Evolutionary conservation across 768 basidiomycete genomes (phyloP).

Genomic region (Rhodotorula babjevae): DNA sequence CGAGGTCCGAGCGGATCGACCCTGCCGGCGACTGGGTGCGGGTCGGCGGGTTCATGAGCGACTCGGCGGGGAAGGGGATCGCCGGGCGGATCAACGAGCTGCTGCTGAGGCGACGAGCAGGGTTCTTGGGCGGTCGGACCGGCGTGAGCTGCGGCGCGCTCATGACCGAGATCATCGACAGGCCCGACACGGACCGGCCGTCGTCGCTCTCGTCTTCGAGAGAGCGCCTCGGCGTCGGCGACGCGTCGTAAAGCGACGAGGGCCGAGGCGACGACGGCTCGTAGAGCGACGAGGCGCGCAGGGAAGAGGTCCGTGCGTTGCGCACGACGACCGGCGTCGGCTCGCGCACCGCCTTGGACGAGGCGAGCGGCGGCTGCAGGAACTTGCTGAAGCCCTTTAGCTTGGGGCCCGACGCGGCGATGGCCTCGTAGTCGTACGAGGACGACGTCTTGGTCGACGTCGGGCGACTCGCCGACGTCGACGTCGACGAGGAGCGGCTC

Average conservation of each 20-base stretch:
- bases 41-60: background rate
- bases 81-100: background rate
- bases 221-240: background rate
- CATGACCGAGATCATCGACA: constrained; percentile 17
- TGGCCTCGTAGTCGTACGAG: constrained; percentile 4
- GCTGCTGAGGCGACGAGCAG: background rate
- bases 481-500: constrained; percentile 7
- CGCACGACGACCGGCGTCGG: background rate
- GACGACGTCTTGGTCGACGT: background rate
- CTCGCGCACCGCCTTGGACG: constrained; percentile 3
- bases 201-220: constrained; percentile 10
- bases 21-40: background rate
- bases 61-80: background rate
- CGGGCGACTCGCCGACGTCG: background rate
- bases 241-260: background rate
- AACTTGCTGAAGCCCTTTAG: constrained; percentile 5
- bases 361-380: constrained; percentile 25
- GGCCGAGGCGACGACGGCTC: background rate
- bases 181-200: constrained; percentile 2
- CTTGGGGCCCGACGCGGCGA: background rate
- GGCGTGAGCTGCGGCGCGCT: constrained; percentile 36
- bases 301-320: background rate
- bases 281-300: constrained; percentile 1
- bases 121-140: constrained; percentile 15
- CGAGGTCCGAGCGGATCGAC: background rate